These are phyloP conservation scores for Lepiota subincarnata DNA, from an alignment of 768 basidiomycete genomes.

Conservation along the genomic window DNA sequence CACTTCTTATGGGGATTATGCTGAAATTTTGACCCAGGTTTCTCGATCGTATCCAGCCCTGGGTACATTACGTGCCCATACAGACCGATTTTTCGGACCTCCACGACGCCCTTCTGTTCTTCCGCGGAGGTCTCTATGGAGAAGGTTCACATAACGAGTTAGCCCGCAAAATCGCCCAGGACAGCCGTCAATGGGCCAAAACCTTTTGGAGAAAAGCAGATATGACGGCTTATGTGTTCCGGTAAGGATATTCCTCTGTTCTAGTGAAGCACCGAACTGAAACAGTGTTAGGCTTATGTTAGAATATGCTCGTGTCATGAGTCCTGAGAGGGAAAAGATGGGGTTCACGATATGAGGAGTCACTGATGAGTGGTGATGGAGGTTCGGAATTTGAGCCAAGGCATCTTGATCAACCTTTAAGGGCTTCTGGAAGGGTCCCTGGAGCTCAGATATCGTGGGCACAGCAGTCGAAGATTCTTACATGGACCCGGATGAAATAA, in stretches of 20 bases:
- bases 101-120: constrained; percentile 70
- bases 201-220: constrained; percentile 59
- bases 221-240: constrained; percentile 52
- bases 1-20: neutral
- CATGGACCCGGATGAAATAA: too few species aligned
- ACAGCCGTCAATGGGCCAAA: constrained; percentile 55
- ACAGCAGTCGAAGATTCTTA: too few species aligned
- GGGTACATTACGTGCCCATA: constrained; percentile 74
- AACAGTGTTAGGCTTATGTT: constrained; percentile 11
- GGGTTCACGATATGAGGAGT: constrained; percentile 14
- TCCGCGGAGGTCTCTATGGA: constrained; percentile 58
- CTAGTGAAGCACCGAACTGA: neutral
- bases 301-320: constrained; percentile 51
- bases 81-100: constrained; percentile 63
- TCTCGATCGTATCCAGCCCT: constrained; percentile 50
- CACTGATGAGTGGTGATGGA: too few species aligned
- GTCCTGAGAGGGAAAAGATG: constrained; percentile 36
- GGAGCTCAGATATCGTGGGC: too few species aligned
- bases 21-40: constrained; percentile 30
- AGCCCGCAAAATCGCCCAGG: constrained; percentile 48
- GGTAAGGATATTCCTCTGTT: constrained; percentile 29
- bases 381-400: too few species aligned
- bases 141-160: constrained; percentile 58
- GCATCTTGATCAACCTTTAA: too few species aligned
- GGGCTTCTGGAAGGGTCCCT: too few species aligned